These are phyloP conservation scores for Pezicula rhizophila DNA, from an alignment of 2,329 filamentous ascomycete genomes.

Conservation along the genomic window DNA sequence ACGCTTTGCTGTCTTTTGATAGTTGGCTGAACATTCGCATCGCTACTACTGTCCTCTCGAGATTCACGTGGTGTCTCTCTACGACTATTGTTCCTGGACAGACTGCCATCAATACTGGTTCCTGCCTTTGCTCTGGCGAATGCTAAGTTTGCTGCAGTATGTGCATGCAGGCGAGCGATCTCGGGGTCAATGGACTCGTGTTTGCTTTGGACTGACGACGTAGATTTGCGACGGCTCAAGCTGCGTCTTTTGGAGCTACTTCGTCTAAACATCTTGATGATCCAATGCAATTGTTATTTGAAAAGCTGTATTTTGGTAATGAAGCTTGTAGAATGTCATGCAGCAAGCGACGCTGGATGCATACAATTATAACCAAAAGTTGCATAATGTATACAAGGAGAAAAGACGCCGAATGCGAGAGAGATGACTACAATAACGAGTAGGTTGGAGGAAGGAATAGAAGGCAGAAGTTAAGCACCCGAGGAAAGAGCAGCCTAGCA, in stretches of 20 bases:
- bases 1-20: constrained; percentile 47
- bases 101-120: constrained; percentile 26
- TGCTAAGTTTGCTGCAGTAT: constrained; percentile 55
- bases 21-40: constrained; percentile 13
- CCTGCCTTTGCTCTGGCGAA: constrained; percentile 46
- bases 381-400: constrained; percentile 11
- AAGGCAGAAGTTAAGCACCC: constrained; percentile 15
- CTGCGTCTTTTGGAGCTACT: constrained; percentile 36
- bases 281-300: constrained; percentile 9
- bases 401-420: constrained; percentile 31
- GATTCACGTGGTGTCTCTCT: constrained; percentile 7
- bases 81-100: constrained; percentile 9
- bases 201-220: constrained; percentile 40
- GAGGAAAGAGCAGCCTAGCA: constrained; percentile 4
- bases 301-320: constrained; percentile 19
- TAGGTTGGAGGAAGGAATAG: constrained; percentile 14
- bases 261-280: constrained; percentile 22
- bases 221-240: constrained; percentile 47
- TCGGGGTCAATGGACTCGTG: constrained; percentile 44
- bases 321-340: constrained; percentile 23
- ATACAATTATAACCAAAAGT: constrained; percentile 26
- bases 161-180: constrained; percentile 51
- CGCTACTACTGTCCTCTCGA: constrained; percentile 17
- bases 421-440: constrained; percentile 20
- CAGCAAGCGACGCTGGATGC: constrained; percentile 12